Evolutionary conservation across 108 stramenopile genomes (phyloP), one percentile per base, ranked within the genome.

Genomic region (Nannochloropsis salina): DNA sequence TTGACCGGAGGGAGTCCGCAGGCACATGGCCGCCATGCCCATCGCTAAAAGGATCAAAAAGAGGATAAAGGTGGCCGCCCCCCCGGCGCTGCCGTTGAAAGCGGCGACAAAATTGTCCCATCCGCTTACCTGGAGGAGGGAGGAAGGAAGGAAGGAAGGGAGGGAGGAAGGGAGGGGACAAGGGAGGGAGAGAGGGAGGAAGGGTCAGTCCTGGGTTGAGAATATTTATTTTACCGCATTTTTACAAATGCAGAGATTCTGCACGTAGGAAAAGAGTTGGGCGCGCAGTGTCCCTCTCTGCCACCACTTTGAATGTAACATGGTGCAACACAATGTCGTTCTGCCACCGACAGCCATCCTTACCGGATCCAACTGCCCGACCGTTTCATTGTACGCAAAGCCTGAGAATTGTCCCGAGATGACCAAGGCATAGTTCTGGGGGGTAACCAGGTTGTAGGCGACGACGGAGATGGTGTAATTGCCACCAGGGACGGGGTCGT

Each of bases 381-480:
- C 61, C n/a, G 61, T 74, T n/a, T 74, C 61, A 74, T 74, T 74
- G 61, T 74, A 74, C 61, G 61, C 61, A 74, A 74, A 74, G 6
- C 61, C 61, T 2, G 61, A 74, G 61, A 74, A 74, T 6, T 74
- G 61, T 74, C 61, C 61, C 61, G 61, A 74, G 2, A 74, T 74
- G 8, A 74, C 61, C 15, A 74, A n/a, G 20, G 61, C 61, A 6
- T 74, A 74, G 8, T 74, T n/a, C n/a, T 74, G 61, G n/a, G 61
- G 61, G 8, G 61, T 74, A 6, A 74, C 61, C 61, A 74, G 8
- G n/a, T 74, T 74, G 0, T 6, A 74, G n/a, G 61, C 61, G 20
- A 4, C 20, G 61, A 74, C 61, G n/a, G 61, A 74, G 8, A 74
- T 74, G 4, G 61, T 74, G 61, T 74, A 74, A n/a, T 74, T 74